Percentiles rank a stretch among this genome's conserved stretches.
Evolutionary conservation across 75 land plant species (phyloP).

Genomic region (Pinus taeda): DNA sequence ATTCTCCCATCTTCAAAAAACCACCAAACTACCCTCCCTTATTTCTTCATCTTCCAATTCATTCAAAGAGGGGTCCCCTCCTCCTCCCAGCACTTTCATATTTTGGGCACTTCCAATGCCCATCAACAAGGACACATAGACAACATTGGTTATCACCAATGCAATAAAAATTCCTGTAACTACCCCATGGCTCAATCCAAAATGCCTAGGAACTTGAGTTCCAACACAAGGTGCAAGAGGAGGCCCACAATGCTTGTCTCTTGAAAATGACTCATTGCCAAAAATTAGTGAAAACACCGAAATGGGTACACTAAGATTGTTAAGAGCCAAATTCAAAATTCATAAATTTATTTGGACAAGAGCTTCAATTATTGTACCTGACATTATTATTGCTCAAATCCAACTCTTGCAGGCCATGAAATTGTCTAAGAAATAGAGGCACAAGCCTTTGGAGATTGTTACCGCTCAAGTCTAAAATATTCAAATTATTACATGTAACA

Average conservation of each 20-base stretch:
- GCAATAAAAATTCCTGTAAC: conserved; percentile 15
- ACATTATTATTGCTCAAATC: conserved; percentile 17
- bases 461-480: too few species aligned
- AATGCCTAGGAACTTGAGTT: neutral
- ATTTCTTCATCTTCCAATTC: conserved; percentile 13
- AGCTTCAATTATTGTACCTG: conserved; percentile 21
- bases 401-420: neutral
- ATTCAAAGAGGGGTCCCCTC: conserved; percentile 7
- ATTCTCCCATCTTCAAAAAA: conserved; percentile 31
- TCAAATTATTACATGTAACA: too few species aligned
- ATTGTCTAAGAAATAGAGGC: too few species aligned
- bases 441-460: too few species aligned
- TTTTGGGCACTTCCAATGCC: neutral
- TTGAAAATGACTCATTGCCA: conserved; percentile 2
- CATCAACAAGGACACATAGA: conserved; percentile 6
- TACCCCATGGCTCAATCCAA: neutral
- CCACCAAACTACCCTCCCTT: conserved; percentile 11
- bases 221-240: conserved; percentile 1
- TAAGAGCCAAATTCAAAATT: conserved; percentile 23
- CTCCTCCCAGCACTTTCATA: neutral
- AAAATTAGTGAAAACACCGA: conserved; percentile 4
- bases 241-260: conserved; percentile 9
- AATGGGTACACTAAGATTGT: conserved; percentile 35
- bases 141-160: conserved; percentile 2
- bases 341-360: conserved; percentile 18